Percentiles rank a stretch among this genome's conserved stretches.
These are phyloP conservation scores for Neonectria sp. DNA, from an alignment of 2,329 filamentous ascomycete genomes.

Conservation along the genomic window DNA sequence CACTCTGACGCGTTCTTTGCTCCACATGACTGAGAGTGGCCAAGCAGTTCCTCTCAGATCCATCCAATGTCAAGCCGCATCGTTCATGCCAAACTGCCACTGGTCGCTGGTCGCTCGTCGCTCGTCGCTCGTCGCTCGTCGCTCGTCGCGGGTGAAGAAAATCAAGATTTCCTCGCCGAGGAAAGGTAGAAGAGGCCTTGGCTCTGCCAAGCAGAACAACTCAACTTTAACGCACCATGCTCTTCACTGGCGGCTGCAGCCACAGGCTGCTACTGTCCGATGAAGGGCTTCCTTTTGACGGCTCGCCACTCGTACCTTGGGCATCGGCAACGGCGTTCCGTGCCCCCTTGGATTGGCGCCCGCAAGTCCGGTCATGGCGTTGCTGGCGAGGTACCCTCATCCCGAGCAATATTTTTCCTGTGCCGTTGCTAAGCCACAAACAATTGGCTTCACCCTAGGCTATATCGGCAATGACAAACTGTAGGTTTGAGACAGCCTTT, in stretches of 20 bases:
- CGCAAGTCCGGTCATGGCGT: slow-evolving; percentile 3
- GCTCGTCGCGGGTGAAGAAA: slow-evolving; percentile 5
- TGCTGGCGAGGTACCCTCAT: neutral
- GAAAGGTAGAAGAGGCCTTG: slow-evolving; percentile 6
- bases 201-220: slow-evolving; percentile 22
- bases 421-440: neutral
- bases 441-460: neutral
- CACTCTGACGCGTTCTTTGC: slow-evolving; percentile 43
- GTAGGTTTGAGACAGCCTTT: neutral
- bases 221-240: slow-evolving; percentile 10
- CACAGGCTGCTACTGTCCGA: neutral
- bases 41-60: slow-evolving; percentile 16
- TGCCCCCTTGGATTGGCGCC: neutral
- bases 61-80: slow-evolving; percentile 17
- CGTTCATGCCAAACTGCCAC: slow-evolving; percentile 19
- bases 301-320: neutral
- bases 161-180: slow-evolving; percentile 24
- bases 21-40: slow-evolving; percentile 29
- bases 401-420: neutral
- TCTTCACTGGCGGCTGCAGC: neutral
- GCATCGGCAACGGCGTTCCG: slow-evolving; percentile 3
- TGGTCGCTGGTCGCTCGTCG: neutral
- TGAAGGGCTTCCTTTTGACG: slow-evolving; percentile 14
- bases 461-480: neutral
- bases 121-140: neutral